Percentiles rank a stretch among this genome's conserved stretches.
Evolutionary conservation across 176 grass and related monocot species (phyloP).

Genomic region (Paspalum notatum): DNA sequence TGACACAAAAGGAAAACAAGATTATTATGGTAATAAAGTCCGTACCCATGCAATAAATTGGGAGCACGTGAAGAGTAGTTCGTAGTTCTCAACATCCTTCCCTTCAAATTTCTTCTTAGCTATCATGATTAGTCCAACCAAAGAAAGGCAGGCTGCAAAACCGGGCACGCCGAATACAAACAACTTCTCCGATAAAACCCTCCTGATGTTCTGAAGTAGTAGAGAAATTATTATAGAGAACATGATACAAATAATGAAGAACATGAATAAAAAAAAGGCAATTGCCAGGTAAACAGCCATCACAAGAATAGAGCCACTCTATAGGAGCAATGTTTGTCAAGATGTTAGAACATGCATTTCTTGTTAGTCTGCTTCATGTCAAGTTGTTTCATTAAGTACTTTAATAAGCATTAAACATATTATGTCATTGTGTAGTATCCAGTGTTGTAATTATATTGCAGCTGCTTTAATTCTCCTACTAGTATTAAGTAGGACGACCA

Average conservation of each 20-base stretch:
- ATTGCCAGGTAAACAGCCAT: background rate
- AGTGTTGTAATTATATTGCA: background rate
- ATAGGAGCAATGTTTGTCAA: background rate
- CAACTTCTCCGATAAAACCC: slow-evolving; percentile 47
- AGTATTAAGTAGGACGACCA: background rate
- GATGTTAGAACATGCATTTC: background rate
- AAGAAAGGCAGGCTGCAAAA: slow-evolving; percentile 63
- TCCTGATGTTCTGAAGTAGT: slow-evolving; percentile 44
- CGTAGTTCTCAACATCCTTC: slow-evolving; percentile 45
- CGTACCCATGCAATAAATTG: slow-evolving; percentile 85
- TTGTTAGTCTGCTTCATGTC: background rate
- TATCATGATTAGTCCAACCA: slow-evolving; percentile 50
- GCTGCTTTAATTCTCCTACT: background rate
- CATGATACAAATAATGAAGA: background rate
- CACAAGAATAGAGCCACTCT: background rate
- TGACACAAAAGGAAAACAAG: slow-evolving; percentile 2
- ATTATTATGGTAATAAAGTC: slow-evolving; percentile 7
- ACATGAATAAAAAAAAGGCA: background rate
- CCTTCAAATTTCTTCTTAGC: slow-evolving; percentile 48
- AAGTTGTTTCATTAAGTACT: slow-evolving; percentile 2
- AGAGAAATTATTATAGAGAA: slow-evolving; percentile 20
- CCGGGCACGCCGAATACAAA: slow-evolving; percentile 62
- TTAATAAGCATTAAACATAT: background rate
- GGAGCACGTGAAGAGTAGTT: slow-evolving; percentile 57
- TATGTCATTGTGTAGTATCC: background rate